A percentile compares a stretch with the other conserved stretches of the same genome.
Evolutionary conservation across 129 eudicot species (phyloP).

Genomic region (Scalesia atractyloides): DNA sequence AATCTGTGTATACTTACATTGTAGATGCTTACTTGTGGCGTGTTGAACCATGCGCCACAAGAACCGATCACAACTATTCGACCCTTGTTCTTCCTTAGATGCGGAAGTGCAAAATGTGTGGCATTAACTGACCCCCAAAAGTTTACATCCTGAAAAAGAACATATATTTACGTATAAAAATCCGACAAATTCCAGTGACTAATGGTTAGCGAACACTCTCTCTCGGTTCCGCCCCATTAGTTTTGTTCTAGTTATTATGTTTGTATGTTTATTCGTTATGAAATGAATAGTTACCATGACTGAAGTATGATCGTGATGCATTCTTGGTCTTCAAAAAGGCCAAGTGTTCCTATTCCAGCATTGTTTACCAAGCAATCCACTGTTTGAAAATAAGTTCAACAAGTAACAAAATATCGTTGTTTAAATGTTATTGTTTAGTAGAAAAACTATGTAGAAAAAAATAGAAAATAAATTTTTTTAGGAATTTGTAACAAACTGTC

Average conservation of each 20-base stretch:
- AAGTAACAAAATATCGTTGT: too few species aligned
- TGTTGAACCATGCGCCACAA: conserved; percentile 51
- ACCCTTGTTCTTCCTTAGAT: conserved; percentile 59
- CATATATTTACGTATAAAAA: too few species aligned
- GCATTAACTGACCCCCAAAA: conserved; percentile 75
- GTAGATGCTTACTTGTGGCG: conserved; percentile 56
- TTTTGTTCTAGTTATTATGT: background rate
- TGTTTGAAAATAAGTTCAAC: conserved; percentile 17
- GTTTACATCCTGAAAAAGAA: conserved; percentile 51
- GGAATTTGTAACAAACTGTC: too few species aligned
- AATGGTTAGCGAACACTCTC: too few species aligned
- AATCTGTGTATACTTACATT: conserved; percentile 31
- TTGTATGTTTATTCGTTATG: background rate
- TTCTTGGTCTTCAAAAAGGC: conserved; percentile 52
- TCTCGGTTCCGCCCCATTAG: background rate
- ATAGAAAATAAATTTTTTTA: too few species aligned
- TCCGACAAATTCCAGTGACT: too few species aligned
- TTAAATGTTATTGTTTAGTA: too few species aligned
- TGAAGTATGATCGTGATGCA: conserved; percentile 43
- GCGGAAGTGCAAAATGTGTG: conserved; percentile 61
- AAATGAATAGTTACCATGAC: conserved; percentile 45
- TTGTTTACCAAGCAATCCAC: conserved; percentile 83
- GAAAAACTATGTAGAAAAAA: too few species aligned
- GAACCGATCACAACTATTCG: conserved; percentile 58
- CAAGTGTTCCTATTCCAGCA: conserved; percentile 46